These are phyloP conservation scores for Paraconiothyrium brasiliense DNA, from an alignment of 2,329 filamentous ascomycete species.

Conservation along the genomic window DNA sequence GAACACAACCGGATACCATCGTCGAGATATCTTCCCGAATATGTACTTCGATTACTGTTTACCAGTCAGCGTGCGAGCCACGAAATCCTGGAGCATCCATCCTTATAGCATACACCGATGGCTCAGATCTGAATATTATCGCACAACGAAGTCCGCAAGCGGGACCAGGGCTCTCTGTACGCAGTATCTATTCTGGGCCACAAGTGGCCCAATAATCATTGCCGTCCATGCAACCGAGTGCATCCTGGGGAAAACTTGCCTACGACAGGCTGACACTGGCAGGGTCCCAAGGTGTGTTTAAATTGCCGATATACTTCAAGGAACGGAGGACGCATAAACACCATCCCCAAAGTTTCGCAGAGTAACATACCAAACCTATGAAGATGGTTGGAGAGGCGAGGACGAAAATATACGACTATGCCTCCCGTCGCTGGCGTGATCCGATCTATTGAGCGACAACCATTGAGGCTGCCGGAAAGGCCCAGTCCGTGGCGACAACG, in stretches of 20 bases:
- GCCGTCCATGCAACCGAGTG: background rate
- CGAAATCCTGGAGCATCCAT: background rate
- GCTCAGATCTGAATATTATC: constrained; percentile 5
- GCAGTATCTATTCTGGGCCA: constrained; percentile 11
- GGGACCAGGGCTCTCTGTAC: constrained; percentile 5
- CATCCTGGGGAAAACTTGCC: background rate
- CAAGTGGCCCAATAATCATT: constrained; percentile 4
- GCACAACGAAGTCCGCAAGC: constrained; percentile 10
- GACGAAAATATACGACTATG: too few species aligned
- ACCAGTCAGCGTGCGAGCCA: background rate
- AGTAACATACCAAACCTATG: too few species aligned
- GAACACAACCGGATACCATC: background rate
- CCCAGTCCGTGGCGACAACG: too few species aligned
- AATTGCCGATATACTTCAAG: too few species aligned
- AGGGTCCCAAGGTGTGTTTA: too few species aligned
- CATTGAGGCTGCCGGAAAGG: too few species aligned
- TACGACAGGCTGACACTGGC: background rate
- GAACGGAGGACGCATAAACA: too few species aligned
- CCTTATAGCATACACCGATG: background rate
- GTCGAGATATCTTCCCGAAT: background rate
- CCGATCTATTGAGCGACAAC: too few species aligned
- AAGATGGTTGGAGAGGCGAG: too few species aligned
- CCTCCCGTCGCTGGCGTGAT: too few species aligned
- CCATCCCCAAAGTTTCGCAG: too few species aligned
- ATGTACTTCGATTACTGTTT: background rate